Evolutionary conservation across 768 basidiomycete species (phyloP).

Genomic region (Suillus brevipes): DNA sequence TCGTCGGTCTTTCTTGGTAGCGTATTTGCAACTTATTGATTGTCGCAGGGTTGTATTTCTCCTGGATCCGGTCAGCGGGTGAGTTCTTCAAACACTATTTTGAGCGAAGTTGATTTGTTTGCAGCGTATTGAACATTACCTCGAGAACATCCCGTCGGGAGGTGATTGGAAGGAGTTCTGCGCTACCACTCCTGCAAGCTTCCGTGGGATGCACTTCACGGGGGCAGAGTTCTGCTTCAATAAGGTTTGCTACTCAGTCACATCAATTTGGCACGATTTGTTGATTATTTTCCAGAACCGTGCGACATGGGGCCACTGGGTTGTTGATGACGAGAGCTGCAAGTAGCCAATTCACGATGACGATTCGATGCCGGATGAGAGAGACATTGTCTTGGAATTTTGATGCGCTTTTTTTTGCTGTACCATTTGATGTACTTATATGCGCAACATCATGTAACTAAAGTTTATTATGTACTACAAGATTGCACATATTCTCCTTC

Average conservation of each 20-base stretch:
- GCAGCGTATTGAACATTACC: slow-evolving; percentile 31
- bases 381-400: not conserved
- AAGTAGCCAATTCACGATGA: not conserved
- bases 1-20: not conserved
- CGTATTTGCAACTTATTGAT: not conserved
- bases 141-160: slow-evolving; percentile 30
- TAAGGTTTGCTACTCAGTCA: slow-evolving; percentile 15
- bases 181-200: slow-evolving; percentile 31
- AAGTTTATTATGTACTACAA: no score
- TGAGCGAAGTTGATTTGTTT: not conserved
- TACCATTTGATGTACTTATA: no score
- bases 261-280: not conserved
- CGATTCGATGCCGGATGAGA: not conserved
- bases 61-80: slow-evolving; percentile 8
- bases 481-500: no score
- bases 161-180: slow-evolving; percentile 34
- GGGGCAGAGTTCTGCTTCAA: slow-evolving; percentile 26
- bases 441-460: no score
- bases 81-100: not conserved
- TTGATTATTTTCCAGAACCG: slow-evolving; percentile 12
- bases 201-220: slow-evolving; percentile 26
- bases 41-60: slow-evolving; percentile 2
- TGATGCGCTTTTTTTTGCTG: not conserved
- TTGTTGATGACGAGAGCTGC: slow-evolving; percentile 24
- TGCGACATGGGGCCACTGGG: slow-evolving; percentile 27